Evolutionary conservation across 2,329 filamentous ascomycete species (phyloP), one percentile per base, ranked within the genome.

Genomic region (Neonectria coccinea): DNA sequence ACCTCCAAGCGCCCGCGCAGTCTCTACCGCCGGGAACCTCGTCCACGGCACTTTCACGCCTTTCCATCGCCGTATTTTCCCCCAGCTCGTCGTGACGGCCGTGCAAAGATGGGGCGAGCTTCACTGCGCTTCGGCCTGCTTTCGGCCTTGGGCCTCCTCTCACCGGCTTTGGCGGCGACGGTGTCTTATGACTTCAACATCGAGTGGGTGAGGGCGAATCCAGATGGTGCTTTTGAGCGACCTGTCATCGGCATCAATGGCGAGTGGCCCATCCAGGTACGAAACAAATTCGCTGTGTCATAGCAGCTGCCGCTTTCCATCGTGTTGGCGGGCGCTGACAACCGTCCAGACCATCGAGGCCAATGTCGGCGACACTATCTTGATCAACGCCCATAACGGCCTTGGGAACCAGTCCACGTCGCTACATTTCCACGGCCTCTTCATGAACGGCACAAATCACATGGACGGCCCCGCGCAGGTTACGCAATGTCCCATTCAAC

Each of bases 171-270:
- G 25, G 76, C 80, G 31, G 83, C 80, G 9, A 86, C 82, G 0
- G 80, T 89, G 58, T 84, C 80, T 5, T 87, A 90, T 73, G 83
- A 92, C 76, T 93, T 91, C 80, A 88, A 89, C 71, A 83, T 93
- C 67, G 86, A 85, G 62, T 94, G 92, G 91, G 88, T 92, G 11
- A 85, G 79, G 45, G 87, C 89, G 36, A 91, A 92, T 71, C 92
- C 92, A 0, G 92, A 95, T 79, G 89, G 89, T 22, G 81, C 84
- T 8, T 84, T 85, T 64, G 82, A 86, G 42, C 85, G 92, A 33
- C 84, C 88, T n/a, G 86, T 87, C 4, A 92, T 95, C 74, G 91
- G 91, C 50, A 91, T 96, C 80, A 95, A 96, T 73, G 87, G 87
- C 5, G 77, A 89, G 79, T 93, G 92, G 90, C 92, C 92, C 2